Evolutionary conservation across 108 stramenopile genomes (phyloP).

Genomic region (Nitzschia sp.): DNA sequence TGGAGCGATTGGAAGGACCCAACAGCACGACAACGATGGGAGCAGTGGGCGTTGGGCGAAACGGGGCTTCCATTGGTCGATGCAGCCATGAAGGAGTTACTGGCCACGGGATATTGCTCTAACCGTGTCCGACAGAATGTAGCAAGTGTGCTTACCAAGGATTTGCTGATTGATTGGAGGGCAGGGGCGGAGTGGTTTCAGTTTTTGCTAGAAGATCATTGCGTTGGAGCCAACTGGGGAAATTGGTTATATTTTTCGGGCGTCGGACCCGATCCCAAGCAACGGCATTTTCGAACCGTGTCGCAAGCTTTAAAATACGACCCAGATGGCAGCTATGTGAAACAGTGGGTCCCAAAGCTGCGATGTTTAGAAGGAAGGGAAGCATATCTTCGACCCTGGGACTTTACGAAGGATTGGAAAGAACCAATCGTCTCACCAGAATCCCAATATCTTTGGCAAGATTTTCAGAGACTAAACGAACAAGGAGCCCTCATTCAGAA

Average conservation of each 20-base stretch:
- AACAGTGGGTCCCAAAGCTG: conserved; percentile 77
- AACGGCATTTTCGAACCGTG: conserved; percentile 71
- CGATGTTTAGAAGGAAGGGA: conserved; percentile 25
- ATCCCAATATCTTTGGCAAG: conserved; percentile 65
- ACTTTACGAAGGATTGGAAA: conserved; percentile 36
- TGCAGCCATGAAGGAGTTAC: conserved; percentile 90
- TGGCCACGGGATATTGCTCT: conserved; percentile 84
- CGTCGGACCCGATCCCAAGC: conserved; percentile 77
- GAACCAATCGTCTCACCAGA: conserved; percentile 50
- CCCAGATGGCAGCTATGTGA: conserved; percentile 68
- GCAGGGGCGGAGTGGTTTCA: conserved; percentile 89
- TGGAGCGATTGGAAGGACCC: conserved; percentile 7
- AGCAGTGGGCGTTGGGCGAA: conserved; percentile 61
- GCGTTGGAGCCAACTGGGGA: conserved; percentile 85
- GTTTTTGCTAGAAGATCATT: conserved; percentile 83
- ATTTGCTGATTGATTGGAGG: conserved; percentile 88
- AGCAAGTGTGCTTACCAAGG: conserved; percentile 83
- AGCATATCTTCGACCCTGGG: conserved; percentile 64
- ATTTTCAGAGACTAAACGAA: conserved; percentile 24
- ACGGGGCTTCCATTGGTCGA: conserved; percentile 90
- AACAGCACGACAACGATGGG: conserved; percentile 17
- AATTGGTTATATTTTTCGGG: conserved; percentile 92
- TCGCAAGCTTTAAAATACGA: conserved; percentile 83
- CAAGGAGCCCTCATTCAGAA: not conserved
- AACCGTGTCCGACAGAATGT: conserved; percentile 93